Conservation (phyloP, 345 rosid species). For the Lumnitzera littorea region DNA sequence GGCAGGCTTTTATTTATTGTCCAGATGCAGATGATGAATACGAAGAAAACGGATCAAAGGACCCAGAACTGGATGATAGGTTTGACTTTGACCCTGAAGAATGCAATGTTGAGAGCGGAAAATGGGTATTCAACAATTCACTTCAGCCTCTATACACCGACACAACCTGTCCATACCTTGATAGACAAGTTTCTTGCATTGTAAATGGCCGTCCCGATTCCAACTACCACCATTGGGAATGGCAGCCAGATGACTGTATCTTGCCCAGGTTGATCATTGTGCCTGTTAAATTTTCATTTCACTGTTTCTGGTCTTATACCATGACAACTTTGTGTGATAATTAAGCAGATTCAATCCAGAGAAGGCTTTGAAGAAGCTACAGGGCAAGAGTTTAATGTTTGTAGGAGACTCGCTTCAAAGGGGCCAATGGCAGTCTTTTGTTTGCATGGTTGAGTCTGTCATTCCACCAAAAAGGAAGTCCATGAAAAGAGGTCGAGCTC, state of each 20-base stretch:
- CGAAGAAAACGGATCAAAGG: conserved; percentile 21
- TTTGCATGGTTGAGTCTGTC: conserved; percentile 65
- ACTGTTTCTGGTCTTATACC: not conserved
- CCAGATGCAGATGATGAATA: conserved; percentile 18
- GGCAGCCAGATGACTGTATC: conserved; percentile 91
- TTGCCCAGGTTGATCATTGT: conserved; percentile 44
- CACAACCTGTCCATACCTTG: conserved; percentile 71
- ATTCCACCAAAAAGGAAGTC: conserved; percentile 60
- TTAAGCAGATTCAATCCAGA: conserved; percentile 57
- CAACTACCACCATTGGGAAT: conserved; percentile 75
- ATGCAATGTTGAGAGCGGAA: conserved; percentile 63
- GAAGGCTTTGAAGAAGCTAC: conserved; percentile 50
- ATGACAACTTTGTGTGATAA: not conserved
- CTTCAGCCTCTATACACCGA: conserved; percentile 67
- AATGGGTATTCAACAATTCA: conserved; percentile 70
- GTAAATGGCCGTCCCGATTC: conserved; percentile 63
- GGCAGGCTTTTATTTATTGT: no score
- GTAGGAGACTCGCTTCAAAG: conserved; percentile 85
- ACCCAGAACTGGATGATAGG: conserved; percentile 55
- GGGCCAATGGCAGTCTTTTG: conserved; percentile 89
- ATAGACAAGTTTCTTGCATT: conserved; percentile 63
- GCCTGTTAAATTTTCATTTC: not conserved
- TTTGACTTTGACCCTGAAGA: conserved; percentile 88
- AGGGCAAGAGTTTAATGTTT: conserved; percentile 70
- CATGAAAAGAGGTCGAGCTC: conserved; percentile 35